Evolutionary conservation across 139 green algal genomes (phyloP).

Genomic region (Volvox reticuliferus): DNA sequence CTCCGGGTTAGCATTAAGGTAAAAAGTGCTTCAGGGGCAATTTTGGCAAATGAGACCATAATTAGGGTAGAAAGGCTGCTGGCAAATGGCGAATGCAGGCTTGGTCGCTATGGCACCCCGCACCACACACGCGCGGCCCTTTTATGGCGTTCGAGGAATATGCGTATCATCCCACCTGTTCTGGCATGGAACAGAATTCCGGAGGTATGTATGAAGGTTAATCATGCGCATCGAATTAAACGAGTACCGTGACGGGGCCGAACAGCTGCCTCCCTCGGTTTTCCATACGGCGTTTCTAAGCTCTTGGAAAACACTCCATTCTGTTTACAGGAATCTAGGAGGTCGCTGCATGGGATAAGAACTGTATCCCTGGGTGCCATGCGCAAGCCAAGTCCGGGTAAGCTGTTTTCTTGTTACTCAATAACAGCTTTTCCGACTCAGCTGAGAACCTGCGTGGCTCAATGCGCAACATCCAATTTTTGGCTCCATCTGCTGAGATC

Average conservation of each 20-base stretch:
- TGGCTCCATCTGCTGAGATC: neutral
- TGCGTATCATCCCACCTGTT: neutral
- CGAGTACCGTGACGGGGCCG: too few relatives aligned
- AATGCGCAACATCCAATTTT: neutral
- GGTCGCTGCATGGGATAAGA: neutral
- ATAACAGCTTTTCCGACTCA: too few relatives aligned
- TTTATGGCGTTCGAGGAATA: slow-evolving; percentile 10
- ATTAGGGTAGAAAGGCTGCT: neutral
- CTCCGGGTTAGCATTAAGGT: neutral
- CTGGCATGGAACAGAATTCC: neutral
- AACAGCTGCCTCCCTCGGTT: neutral
- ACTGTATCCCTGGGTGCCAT: neutral
- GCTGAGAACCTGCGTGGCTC: neutral
- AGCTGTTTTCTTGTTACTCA: neutral
- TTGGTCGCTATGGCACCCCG: neutral
- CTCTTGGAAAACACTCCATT: neutral
- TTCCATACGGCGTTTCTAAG: neutral
- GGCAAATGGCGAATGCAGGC: neutral
- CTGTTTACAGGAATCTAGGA: neutral
- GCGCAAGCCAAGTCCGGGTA: neutral
- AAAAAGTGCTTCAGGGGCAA: neutral
- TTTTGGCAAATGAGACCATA: neutral
- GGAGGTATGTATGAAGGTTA: neutral
- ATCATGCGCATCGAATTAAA: neutral
- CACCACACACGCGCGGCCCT: neutral